Percentiles rank a stretch among this genome's conserved stretches.
Evolutionary conservation across 768 basidiomycete genomes (phyloP).

Genomic region (Terana coerulea): DNA sequence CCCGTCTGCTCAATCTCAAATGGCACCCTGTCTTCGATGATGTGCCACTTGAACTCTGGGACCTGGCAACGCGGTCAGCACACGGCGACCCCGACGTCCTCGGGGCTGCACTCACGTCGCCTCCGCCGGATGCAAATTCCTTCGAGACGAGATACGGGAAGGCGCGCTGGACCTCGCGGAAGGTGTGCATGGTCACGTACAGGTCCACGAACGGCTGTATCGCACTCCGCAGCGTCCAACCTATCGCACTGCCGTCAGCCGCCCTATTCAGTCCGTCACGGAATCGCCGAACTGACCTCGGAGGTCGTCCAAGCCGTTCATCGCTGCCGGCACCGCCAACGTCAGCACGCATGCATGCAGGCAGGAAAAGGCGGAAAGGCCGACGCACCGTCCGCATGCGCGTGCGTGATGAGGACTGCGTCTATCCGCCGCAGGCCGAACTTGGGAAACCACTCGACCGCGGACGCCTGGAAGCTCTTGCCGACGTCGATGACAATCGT

Average conservation of each 20-base stretch:
- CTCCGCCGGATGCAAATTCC: slow-evolving; percentile 75
- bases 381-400: slow-evolving; percentile 72
- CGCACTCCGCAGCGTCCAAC: slow-evolving; percentile 64
- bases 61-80: slow-evolving; percentile 41
- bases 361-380: background rate
- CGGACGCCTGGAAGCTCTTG: slow-evolving; percentile 70
- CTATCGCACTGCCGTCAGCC: slow-evolving; percentile 31
- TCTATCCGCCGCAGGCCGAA: slow-evolving; percentile 70
- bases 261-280: background rate
- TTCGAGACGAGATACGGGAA: slow-evolving; percentile 82
- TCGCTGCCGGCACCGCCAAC: too few relatives aligned
- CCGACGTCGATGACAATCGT: slow-evolving; percentile 83
- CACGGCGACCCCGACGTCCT: too few relatives aligned
- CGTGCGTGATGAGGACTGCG: slow-evolving; percentile 80
- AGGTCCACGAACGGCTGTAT: slow-evolving; percentile 75
- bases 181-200: slow-evolving; percentile 65
- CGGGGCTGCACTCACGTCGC: slow-evolving; percentile 72
- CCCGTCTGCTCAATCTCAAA: slow-evolving; percentile 68
- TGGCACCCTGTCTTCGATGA: slow-evolving; percentile 63
- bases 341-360: too few relatives aligned
- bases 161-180: slow-evolving; percentile 57
- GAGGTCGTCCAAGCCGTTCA: slow-evolving; percentile 88
- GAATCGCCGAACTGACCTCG: slow-evolving; percentile 47
- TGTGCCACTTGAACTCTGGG: slow-evolving; percentile 79
- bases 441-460: slow-evolving; percentile 60